A percentile compares a stretch with the other conserved stretches of the same genome.
Evolutionary conservation across 192 early-diverging fungal species (phyloP).

Genomic region (Allomyces macrogynus): DNA sequence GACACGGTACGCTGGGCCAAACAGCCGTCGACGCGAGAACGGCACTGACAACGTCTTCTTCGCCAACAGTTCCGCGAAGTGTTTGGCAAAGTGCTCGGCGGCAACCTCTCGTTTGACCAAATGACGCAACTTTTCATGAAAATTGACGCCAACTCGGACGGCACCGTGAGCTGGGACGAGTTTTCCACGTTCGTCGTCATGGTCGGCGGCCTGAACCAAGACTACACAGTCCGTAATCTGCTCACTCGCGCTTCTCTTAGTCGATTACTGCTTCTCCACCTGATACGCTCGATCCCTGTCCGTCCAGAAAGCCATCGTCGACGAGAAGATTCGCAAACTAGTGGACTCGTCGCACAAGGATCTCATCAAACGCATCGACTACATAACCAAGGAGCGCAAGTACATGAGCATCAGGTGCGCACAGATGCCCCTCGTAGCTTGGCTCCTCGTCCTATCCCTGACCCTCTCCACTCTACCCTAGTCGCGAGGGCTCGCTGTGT

Average conservation of each 20-base stretch:
- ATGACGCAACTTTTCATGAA: conserved; percentile 52
- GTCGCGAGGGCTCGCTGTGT: conserved; percentile 33
- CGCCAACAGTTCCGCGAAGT: conserved; percentile 37
- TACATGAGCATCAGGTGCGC: conserved; percentile 32
- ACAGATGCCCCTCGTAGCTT: not conserved
- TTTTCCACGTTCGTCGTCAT: conserved; percentile 42
- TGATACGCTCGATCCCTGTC: no score
- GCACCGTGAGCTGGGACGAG: conserved; percentile 41
- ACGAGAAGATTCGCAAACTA: conserved; percentile 25
- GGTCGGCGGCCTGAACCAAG: conserved; percentile 21
- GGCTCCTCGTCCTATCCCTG: no score
- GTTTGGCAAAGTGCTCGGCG: conserved; percentile 35
- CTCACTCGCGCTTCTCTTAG: no score
- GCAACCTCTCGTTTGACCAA: conserved; percentile 31
- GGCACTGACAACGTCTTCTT: not conserved
- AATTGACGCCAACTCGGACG: conserved; percentile 45
- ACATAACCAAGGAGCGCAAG: conserved; percentile 34
- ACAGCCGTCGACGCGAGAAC: not conserved
- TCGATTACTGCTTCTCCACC: no score
- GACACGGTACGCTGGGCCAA: conserved; percentile 18
- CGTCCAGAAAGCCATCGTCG: conserved; percentile 14
- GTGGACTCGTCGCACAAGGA: conserved; percentile 30
- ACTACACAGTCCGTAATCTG: conserved; percentile 5
- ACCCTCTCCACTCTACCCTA: no score
- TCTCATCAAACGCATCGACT: conserved; percentile 33